Evolutionary conservation across 148 eudicot genomes (phyloP), one percentile per base, ranked within the genome.

Genomic region (Arctostaphylos glauca): DNA sequence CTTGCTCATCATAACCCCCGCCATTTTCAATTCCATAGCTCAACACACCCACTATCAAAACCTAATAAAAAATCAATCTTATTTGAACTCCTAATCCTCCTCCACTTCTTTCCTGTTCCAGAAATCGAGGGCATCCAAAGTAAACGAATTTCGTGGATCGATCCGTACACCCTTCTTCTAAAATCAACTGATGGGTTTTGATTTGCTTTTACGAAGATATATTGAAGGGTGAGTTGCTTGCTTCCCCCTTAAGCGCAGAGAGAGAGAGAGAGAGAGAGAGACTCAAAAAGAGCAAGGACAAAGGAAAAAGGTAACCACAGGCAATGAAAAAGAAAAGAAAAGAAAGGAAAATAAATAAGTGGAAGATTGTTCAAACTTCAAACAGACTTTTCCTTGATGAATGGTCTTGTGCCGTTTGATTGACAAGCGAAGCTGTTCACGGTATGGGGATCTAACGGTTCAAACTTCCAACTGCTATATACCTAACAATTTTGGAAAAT

Each of bases 1-100:
- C 49, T 84, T 86, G 82, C 78, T 86, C 4, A 86, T 4, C 59
- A 84, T 47, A 80, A 31, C 55, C 74, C 74, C 86, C 15, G 87
- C 91, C 88, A 86, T 84, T 55, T 54, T 54, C 80, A 55, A 77
- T 50, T 6, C 23, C 52, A 43, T 2, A 0, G 10, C 74, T 16
- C 74, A 5, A 43, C 48, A 38, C 44, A 10, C 21, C 14, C 71
- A 66, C 38, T 31, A 31, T 31, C 38, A 25, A 66, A 31, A 47
- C 74, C 74, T 5, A 10, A 0, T 43, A 43, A 43, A 70, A 70
- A 38, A 15, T 16, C 48, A 70, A 43, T 16, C 5, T 41, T 70
- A 10, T 38, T 70, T 16, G 10, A 70, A 68, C 48, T 15, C 60
- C 60, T 56, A 3, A 16, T 56, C 14, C 60, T 56, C 60, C 60